Percentiles rank a stretch among this genome's conserved stretches.
phyloP scores from a whole-genome alignment of 768 basidiomycete species.

The Tremella fuciformis region DNA sequence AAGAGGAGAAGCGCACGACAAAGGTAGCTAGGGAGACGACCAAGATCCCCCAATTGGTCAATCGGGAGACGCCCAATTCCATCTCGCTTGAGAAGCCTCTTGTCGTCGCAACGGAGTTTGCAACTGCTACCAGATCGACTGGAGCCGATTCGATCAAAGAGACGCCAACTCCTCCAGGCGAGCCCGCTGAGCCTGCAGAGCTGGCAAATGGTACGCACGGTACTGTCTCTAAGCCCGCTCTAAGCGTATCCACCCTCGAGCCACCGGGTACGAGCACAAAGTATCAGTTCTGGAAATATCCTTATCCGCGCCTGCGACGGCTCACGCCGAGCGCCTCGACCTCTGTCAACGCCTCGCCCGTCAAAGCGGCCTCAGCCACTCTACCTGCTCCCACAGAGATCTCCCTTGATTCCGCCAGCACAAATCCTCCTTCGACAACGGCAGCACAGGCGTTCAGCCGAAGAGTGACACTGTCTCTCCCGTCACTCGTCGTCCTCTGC shows the following conservation, averaged over 20 bases:
- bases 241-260: neutral
- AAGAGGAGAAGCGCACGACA: conserved; percentile 48
- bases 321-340: conserved; percentile 16
- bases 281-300: conserved; percentile 32
- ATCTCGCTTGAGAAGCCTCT: conserved; percentile 29
- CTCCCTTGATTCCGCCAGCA: neutral
- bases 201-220: neutral
- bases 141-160: neutral
- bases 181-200: neutral
- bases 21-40: conserved; percentile 11
- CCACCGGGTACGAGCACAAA: conserved; percentile 11
- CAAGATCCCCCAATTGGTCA: conserved; percentile 31
- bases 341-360: conserved; percentile 18
- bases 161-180: conserved; percentile 4
- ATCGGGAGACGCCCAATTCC: conserved; percentile 15
- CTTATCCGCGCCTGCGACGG: conserved; percentile 15
- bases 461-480: conserved; percentile 55
- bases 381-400: neutral
- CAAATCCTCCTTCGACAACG: neutral
- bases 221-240: neutral
- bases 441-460: neutral
- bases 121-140: neutral
- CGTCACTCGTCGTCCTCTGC: conserved; percentile 64
- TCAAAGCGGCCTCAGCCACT: neutral
- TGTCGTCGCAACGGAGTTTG: conserved; percentile 27